Evolutionary conservation across 768 basidiomycete genomes (phyloP).

Genomic region (Boletus bicolor): DNA sequence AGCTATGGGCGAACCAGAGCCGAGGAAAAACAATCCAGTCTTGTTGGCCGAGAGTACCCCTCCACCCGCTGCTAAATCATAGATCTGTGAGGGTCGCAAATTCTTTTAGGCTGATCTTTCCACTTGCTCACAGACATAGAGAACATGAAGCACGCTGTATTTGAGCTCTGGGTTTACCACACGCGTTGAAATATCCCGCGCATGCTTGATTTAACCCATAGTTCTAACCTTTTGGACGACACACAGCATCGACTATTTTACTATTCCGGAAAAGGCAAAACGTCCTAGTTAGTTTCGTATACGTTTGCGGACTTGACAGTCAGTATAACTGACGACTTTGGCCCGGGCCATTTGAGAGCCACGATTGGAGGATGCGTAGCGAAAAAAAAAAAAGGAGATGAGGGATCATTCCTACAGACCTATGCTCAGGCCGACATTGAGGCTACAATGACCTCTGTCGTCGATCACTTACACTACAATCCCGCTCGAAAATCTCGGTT

Average conservation of each 20-base stretch:
- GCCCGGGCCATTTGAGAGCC: not conserved
- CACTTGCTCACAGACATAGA: not conserved
- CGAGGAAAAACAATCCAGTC: slow-evolving; percentile 20
- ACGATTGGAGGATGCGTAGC: not conserved
- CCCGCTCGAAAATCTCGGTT: slow-evolving; percentile 1
- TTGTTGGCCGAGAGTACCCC: slow-evolving; percentile 27
- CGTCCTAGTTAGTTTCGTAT: not conserved
- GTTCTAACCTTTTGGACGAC: not conserved
- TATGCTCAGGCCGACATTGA: too few species aligned
- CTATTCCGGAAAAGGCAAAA: too few species aligned
- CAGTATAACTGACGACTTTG: too few species aligned
- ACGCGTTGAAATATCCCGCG: slow-evolving; percentile 5
- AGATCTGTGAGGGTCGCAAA: slow-evolving; percentile 4
- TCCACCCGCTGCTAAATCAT: slow-evolving; percentile 27
- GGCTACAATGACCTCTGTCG: too few species aligned
- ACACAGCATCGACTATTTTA: not conserved
- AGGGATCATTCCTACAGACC: too few species aligned
- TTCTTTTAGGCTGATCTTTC: not conserved
- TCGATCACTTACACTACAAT: not conserved
- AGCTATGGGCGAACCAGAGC: slow-evolving; percentile 59
- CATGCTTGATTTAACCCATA: not conserved
- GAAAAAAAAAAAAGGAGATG: too few species aligned
- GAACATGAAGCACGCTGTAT: not conserved
- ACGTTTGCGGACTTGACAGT: too few species aligned
- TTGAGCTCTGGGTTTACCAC: not conserved